phyloP scores from a whole-genome alignment of 768 basidiomycete species.

The Rubroboletus satanas region DNA sequence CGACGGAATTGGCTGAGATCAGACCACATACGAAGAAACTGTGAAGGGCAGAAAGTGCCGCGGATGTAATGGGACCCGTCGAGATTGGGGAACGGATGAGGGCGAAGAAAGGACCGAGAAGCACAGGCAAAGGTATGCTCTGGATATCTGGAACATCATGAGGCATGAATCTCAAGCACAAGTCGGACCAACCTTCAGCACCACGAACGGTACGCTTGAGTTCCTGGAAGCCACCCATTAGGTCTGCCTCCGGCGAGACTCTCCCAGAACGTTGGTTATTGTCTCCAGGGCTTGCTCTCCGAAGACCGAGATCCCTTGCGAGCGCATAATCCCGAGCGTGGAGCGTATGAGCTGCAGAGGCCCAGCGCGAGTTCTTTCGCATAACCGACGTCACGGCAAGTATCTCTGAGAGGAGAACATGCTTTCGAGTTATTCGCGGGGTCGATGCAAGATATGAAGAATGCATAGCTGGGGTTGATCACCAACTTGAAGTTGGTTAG shows the following conservation, averaged over 20 bases:
- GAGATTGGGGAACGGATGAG: slow-evolving; percentile 92
- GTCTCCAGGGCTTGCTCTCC: slow-evolving; percentile 51
- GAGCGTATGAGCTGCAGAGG: slow-evolving; percentile 63
- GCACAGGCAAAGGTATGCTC: slow-evolving; percentile 50
- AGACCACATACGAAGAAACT: slow-evolving; percentile 80
- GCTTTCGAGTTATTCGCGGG: slow-evolving; percentile 51
- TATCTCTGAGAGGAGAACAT: slow-evolving; percentile 87
- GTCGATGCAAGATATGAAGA: slow-evolving; percentile 11
- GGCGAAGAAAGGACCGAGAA: slow-evolving; percentile 87
- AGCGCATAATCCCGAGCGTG: slow-evolving; percentile 62
- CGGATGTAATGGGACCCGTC: slow-evolving; percentile 96
- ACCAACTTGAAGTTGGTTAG: neutral
- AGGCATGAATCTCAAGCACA: slow-evolving; percentile 11
- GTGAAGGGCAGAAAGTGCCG: slow-evolving; percentile 83
- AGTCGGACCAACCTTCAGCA: slow-evolving; percentile 49
- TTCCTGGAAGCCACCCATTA: slow-evolving; percentile 88
- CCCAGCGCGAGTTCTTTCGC: slow-evolving; percentile 98
- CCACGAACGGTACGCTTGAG: slow-evolving; percentile 72
- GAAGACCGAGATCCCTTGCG: slow-evolving; percentile 70
- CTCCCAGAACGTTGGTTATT: slow-evolving; percentile 43
- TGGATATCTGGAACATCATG: slow-evolving; percentile 51
- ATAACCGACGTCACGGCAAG: slow-evolving; percentile 88
- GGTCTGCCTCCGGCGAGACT: slow-evolving; percentile 69
- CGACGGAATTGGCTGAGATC: slow-evolving; percentile 52
- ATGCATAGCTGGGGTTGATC: slow-evolving; percentile 13